Evolutionary conservation across 75 land plant species (phyloP), one percentile per base, ranked within the genome.

Genomic region (Gnetum montanum): DNA sequence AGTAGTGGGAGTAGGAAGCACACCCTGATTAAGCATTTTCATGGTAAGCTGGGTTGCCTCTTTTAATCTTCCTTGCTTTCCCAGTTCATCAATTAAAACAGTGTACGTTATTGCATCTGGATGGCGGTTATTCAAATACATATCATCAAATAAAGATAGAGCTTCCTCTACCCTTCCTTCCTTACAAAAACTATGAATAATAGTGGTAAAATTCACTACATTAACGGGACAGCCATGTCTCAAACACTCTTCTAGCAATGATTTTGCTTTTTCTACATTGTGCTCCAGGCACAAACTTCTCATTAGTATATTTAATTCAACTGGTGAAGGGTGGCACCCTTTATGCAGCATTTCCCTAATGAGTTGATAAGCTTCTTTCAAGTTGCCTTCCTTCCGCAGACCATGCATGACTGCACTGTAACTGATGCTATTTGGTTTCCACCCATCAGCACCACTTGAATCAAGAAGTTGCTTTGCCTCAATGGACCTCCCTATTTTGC

Each of bases 21-120:
- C 48, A 24, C 91, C 90, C 37, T 46, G 72, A 8, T 68, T 55
- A 22, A 83, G 69, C 96, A 94, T 85, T 37, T 68, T 70, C 31
- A 66, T 61, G 1, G 41, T 27, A 34, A 86, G 71, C 31, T 73
- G 65, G 43, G 54, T 64, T 20, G 80, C 83, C 57, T 86, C 84
- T 37, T 75, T 74, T 33, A 83, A 50, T 60, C 72, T 73, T 46
- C 73, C 81, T 31, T 60, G 65, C 67, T 54, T 79, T 4, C 70
- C 76, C 47, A 86, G 30, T 38, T 75, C 74, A 76, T 83, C 70
- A 65, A 87, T 73, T 27, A 91, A 11, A 3, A 71, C 67, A 20
- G 88, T 84, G 46, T 88, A 91, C 16, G 97, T 91, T 13, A 76
- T 41, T 13, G 57, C 81, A 74, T 81, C 88, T 16, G 93, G 94